Evolutionary conservation across 2,329 filamentous ascomycete species (phyloP).

Genomic region (Colletotrichum somersetense): DNA sequence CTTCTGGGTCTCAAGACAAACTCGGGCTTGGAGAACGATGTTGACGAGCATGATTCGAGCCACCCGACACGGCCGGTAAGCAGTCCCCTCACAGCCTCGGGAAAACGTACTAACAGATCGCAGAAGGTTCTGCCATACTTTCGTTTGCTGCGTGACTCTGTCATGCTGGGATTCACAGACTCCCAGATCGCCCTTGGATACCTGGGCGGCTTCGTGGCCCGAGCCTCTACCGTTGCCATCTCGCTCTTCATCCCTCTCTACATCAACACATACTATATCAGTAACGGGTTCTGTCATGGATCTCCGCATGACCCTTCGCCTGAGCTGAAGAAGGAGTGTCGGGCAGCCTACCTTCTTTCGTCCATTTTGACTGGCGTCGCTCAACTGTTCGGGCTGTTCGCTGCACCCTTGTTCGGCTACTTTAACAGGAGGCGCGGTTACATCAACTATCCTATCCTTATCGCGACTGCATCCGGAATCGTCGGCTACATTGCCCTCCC

Average conservation of each 20-base stretch:
- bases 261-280: constrained; percentile 90
- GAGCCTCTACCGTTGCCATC: constrained; percentile 94
- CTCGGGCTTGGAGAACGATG: constrained; percentile 21
- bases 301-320: constrained; percentile 73
- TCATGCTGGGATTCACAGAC: constrained; percentile 80
- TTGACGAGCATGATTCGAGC: constrained; percentile 41
- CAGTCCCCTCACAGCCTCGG: constrained; percentile 9
- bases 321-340: constrained; percentile 87
- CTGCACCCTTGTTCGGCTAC: constrained; percentile 89
- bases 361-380: constrained; percentile 90
- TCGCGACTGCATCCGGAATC: constrained; percentile 79
- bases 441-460: constrained; percentile 80
- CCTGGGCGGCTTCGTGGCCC: constrained; percentile 92
- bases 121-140: constrained; percentile 66
- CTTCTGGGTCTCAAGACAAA: constrained; percentile 59
- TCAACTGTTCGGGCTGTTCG: constrained; percentile 86
- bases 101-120: constrained; percentile 10
- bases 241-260: constrained; percentile 94
- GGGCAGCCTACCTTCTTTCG: constrained; percentile 87
- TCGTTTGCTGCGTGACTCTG: constrained; percentile 70
- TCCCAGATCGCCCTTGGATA: constrained; percentile 88
- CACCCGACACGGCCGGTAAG: constrained; percentile 47
- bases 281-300: constrained; percentile 81
- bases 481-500: constrained; percentile 84
- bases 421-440: constrained; percentile 76